These are phyloP conservation scores for Diaporthe batatas DNA, from an alignment of 2,329 filamentous ascomycete genomes.

Conservation along the genomic window DNA sequence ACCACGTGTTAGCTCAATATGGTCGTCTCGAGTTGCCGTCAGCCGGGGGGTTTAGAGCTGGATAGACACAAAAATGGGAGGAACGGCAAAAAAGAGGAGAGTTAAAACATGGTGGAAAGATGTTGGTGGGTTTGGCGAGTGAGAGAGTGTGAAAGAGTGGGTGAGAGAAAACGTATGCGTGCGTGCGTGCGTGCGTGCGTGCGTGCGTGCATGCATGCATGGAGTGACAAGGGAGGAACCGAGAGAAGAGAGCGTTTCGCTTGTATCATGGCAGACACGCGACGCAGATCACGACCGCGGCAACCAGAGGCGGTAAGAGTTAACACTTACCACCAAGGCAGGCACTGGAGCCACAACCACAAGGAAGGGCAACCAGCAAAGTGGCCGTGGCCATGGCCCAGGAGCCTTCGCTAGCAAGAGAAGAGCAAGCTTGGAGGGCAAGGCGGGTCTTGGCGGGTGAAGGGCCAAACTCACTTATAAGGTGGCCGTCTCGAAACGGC, in stretches of 20 bases:
- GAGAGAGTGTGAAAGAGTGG: too few species aligned
- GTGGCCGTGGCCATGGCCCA: background rate
- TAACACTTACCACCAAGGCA: background rate
- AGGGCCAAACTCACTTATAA: conserved; percentile 22
- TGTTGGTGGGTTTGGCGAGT: background rate
- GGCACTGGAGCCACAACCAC: conserved; percentile 6
- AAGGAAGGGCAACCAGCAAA: background rate
- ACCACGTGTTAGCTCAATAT: conserved; percentile 1
- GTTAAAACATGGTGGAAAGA: background rate
- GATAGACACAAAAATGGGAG: too few species aligned
- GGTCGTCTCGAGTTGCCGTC: conserved; percentile 25
- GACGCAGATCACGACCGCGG: conserved; percentile 22
- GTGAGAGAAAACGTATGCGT: background rate
- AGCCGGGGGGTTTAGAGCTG: background rate
- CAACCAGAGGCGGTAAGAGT: conserved; percentile 21
- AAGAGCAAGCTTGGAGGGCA: conserved; percentile 25
- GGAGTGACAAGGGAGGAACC: conserved; percentile 1
- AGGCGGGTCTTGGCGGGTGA: conserved; percentile 1
- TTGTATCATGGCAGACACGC: conserved; percentile 17
- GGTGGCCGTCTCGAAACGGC: conserved; percentile 26
- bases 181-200: background rate
- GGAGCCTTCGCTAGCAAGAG: conserved; percentile 6
- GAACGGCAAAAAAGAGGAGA: too few species aligned
- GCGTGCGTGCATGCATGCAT: background rate
- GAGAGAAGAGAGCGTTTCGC: conserved; percentile 7